Percentiles rank a stretch among this genome's conserved stretches.
Evolutionary conservation across 371 early-diverging fungal genomes (phyloP).

Genomic region (Mortierella sp.): DNA sequence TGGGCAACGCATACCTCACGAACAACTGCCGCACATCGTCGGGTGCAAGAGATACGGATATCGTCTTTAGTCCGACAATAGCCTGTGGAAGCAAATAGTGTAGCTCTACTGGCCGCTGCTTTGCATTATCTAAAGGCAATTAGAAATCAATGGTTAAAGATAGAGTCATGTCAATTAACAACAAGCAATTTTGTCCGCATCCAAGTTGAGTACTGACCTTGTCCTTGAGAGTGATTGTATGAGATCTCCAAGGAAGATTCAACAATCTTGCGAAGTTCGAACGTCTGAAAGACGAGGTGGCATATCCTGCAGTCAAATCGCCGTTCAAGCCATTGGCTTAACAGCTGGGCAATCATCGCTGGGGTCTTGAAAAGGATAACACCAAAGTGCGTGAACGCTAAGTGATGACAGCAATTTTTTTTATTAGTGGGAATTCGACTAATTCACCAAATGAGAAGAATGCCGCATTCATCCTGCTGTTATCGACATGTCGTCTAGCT

Average conservation of each 20-base stretch:
- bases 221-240: constrained; percentile 33
- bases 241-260: constrained; percentile 30
- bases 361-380: constrained; percentile 41
- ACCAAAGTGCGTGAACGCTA: constrained; percentile 38
- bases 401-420: not conserved
- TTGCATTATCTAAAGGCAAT: constrained; percentile 14
- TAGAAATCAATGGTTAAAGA: not conserved
- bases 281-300: constrained; percentile 35
- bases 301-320: constrained; percentile 53
- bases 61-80: constrained; percentile 19
- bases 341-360: constrained; percentile 24
- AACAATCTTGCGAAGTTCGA: constrained; percentile 48
- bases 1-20: constrained; percentile 24
- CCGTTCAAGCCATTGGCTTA: constrained; percentile 50
- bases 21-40: constrained; percentile 40
- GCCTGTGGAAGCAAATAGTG: constrained; percentile 34
- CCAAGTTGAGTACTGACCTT: not conserved
- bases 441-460: not conserved
- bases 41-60: constrained; percentile 30
- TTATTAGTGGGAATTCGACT: not conserved
- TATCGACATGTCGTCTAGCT: not conserved
- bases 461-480: not conserved
- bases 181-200: not conserved
- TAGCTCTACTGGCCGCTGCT: constrained; percentile 34
- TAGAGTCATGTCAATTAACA: not conserved